These are phyloP conservation scores for Corymbia calophylla DNA, from an alignment of 441 rosid genomes.

Conservation along the genomic window DNA sequence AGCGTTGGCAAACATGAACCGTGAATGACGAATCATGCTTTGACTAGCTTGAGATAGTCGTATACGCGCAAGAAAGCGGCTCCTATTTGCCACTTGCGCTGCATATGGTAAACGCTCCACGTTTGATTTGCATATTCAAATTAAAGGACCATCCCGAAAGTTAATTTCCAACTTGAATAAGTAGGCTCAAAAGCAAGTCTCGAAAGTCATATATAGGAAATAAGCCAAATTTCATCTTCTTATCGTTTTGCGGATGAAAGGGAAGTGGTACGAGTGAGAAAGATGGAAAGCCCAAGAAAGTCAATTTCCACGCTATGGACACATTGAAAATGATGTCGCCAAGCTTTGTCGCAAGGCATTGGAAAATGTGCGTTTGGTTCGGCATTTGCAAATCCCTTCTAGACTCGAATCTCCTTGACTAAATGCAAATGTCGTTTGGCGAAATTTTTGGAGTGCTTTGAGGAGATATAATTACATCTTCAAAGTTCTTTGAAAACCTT, in stretches of 20 bases:
- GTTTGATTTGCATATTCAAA: not conserved
- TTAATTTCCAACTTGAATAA: not conserved
- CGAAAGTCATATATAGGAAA: not conserved
- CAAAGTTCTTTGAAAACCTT: no score
- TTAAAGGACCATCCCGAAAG: not conserved
- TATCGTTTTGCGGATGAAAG: not conserved
- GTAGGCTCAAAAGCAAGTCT: not conserved
- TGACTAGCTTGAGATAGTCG: not conserved
- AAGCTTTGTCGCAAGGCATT: not conserved
- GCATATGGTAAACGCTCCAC: not conserved
- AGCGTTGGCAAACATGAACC: not conserved
- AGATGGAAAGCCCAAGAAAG: not conserved
- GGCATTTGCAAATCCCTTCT: no score
- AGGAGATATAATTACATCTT: no score
- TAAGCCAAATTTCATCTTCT: not conserved
- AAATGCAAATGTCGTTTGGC: no score
- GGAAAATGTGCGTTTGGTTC: not conserved
- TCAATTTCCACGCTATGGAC: not conserved
- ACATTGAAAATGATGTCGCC: not conserved
- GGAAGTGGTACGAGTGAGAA: not conserved
- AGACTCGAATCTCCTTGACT: no score
- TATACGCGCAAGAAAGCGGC: not conserved
- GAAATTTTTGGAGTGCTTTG: no score
- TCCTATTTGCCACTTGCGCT: not conserved
- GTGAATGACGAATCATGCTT: not conserved